Evolutionary conservation across 2,329 filamentous ascomycete genomes (phyloP).

Genomic region (Penicillium capsulatum): DNA sequence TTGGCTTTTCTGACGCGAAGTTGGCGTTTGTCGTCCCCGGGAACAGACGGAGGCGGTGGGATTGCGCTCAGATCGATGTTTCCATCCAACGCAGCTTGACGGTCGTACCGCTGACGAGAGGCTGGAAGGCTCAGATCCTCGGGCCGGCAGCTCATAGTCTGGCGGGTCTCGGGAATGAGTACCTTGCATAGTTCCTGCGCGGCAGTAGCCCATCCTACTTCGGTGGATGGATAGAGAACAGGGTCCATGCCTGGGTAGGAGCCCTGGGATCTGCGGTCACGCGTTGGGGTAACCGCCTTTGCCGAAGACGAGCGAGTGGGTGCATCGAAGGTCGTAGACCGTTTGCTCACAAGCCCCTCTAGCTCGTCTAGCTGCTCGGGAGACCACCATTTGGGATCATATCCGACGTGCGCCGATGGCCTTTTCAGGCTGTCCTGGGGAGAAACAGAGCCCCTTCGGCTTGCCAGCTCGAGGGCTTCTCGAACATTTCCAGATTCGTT

Average conservation of each 20-base stretch:
- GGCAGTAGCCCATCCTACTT: conserved; percentile 82
- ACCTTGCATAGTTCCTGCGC: conserved; percentile 76
- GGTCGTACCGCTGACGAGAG: conserved; percentile 60
- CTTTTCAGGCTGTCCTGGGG: conserved; percentile 1
- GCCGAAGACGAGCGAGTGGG: conserved; percentile 84
- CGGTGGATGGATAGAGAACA: conserved; percentile 65
- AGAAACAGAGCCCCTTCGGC: background rate
- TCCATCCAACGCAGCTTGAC: conserved; percentile 53
- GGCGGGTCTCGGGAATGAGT: conserved; percentile 70
- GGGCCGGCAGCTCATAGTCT: conserved; percentile 69
- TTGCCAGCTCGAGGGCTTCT: no score
- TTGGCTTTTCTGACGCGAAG: conserved; percentile 65
- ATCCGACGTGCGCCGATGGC: conserved; percentile 34
- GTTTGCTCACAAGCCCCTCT: conserved; percentile 57
- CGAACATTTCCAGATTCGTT: conserved; percentile 20
- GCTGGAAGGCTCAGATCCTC: conserved; percentile 74
- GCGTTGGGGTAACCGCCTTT: conserved; percentile 67
- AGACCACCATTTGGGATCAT: conserved; percentile 72
- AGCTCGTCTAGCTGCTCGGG: conserved; percentile 62
- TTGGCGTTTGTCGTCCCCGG: conserved; percentile 57
- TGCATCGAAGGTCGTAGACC: conserved; percentile 70
- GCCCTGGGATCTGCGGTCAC: conserved; percentile 43
- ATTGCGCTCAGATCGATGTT: conserved; percentile 31
- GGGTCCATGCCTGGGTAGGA: conserved; percentile 45
- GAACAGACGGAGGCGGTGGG: conserved; percentile 14